phyloP scores from a whole-genome alignment of 441 rosid species.

The Melastoma candidum region DNA sequence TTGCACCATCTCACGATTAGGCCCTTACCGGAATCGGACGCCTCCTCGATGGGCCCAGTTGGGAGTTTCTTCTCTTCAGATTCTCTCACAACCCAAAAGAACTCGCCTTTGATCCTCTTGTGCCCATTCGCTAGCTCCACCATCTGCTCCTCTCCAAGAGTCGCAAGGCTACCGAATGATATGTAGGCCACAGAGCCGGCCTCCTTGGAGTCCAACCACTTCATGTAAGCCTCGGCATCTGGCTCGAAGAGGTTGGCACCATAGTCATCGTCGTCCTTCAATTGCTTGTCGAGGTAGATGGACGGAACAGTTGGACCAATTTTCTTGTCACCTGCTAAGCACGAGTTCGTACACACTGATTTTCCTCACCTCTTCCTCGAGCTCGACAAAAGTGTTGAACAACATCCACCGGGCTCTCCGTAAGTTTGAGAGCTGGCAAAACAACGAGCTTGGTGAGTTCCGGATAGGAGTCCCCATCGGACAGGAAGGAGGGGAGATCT shows the following conservation, averaged over 20 bases:
- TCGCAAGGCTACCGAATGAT: slow-evolving; percentile 35
- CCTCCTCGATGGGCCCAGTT: slow-evolving; percentile 20
- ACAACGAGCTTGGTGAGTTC: too few relatives aligned
- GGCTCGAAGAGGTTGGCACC: slow-evolving; percentile 31
- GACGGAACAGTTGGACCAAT: slow-evolving; percentile 31
- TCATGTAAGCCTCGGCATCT: slow-evolving; percentile 13
- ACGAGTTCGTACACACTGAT: too few relatives aligned
- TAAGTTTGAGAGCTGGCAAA: too few relatives aligned
- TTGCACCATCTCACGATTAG: slow-evolving; percentile 16
- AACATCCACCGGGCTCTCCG: too few relatives aligned
- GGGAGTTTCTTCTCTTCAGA: slow-evolving; percentile 32
- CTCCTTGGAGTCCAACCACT: slow-evolving; percentile 35
- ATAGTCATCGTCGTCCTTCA: slow-evolving; percentile 23
- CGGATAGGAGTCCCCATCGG: too few relatives aligned
- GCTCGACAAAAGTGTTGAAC: too few relatives aligned
- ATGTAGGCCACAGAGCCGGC: slow-evolving; percentile 35
- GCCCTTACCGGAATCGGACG: slow-evolving; percentile 16
- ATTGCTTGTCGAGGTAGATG: slow-evolving; percentile 20
- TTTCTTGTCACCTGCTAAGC: neutral
- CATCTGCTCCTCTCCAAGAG: slow-evolving; percentile 31
- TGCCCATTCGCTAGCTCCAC: slow-evolving; percentile 30
- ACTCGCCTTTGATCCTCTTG: slow-evolving; percentile 19
- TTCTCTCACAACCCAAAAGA: slow-evolving; percentile 40
- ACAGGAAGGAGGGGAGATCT: too few relatives aligned
- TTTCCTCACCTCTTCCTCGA: too few relatives aligned